A percentile compares a stretch with the other conserved stretches of the same genome.
Conservation (phyloP, 805 yeast species). For the Torulaspora microellipsoides region DNA sequence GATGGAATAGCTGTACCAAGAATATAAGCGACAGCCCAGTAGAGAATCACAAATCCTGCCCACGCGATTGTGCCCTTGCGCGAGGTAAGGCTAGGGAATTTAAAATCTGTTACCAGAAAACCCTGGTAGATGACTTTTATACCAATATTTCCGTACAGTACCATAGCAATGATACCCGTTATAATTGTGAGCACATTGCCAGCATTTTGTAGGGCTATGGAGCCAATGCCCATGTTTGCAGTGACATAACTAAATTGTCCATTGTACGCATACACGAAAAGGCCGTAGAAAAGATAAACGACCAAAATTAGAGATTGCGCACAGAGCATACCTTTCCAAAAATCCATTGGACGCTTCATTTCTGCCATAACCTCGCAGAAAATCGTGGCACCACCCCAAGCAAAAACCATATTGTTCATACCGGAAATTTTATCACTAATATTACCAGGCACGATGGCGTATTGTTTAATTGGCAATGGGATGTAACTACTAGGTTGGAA, state of each 20-base stretch:
- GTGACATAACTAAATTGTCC: conserved; percentile 44
- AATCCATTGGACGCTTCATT: conserved; percentile 45
- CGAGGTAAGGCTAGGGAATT: conserved; percentile 34
- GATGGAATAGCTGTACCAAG: conserved; percentile 44
- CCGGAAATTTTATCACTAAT: conserved; percentile 35
- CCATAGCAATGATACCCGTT: conserved; percentile 42
- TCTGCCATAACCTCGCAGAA: conserved; percentile 47
- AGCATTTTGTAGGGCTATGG: conserved; percentile 37
- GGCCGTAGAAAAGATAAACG: conserved; percentile 40
- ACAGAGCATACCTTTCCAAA: conserved; percentile 43
- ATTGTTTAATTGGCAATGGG: conserved; percentile 18
- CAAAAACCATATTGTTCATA: conserved; percentile 43
- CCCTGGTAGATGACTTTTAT: conserved; percentile 42
- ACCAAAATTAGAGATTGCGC: conserved; percentile 41
- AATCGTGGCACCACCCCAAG: conserved; percentile 50
- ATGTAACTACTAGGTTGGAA: conserved; percentile 10
- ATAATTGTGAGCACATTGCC: conserved; percentile 36
- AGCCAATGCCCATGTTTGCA: conserved; percentile 42
- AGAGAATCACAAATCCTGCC: conserved; percentile 36
- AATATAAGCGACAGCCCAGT: conserved; percentile 43
- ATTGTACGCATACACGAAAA: conserved; percentile 42
- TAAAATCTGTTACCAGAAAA: conserved; percentile 33
- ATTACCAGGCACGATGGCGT: conserved; percentile 30
- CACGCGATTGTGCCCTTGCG: conserved; percentile 36
- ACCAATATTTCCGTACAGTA: conserved; percentile 46